Base-by-base conservation (phyloP, 768 basidiomycete genomes). In the Collybia nuda region DNA sequence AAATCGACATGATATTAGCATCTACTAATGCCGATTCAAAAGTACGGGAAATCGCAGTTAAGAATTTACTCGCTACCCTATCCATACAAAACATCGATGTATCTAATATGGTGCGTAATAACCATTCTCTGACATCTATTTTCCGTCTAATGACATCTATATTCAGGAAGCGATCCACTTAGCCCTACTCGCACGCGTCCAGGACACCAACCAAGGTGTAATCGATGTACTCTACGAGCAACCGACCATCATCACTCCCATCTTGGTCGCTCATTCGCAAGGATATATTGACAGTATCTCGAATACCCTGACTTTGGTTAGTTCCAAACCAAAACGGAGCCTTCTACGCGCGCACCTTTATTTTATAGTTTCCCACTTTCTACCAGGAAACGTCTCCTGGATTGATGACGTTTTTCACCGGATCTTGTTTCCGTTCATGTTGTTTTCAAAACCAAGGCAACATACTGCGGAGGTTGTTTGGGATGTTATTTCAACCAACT, bases 401-500 rank as follows among this genome's bases (percentile, higher is more conserved):
- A 50, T 62, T 53, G 70, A 66, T 21, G 63, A 68, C 23, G 63
- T 78, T 21, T 80, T 82, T 53, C 70, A 80, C 53, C 67, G 71
- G 26, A 62, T 85, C 1, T 66, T 95, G 47, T 88, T 92, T 61
- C 88, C 92, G 0, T 81, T 82, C 60, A 68, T 95, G 39, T 64
- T 95, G 14, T 86, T 81, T 57, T 86, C 89, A 6, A 91, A 88
- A 60, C 67, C 86, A 2, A 77, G 85, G 44, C 79, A 85, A 53
- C 85, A 82, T 61, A 86, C 81, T 0, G 76, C 82, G 0, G 75
- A 80, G 18, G 62, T 76, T n/a, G 80, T 84, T 0, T 95, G 93
- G 93, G 84, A 84, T 48, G 66, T 79, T n/a, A 62, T 93, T 50
- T 19, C 54, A 8, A 55, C 51, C 40, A 40, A 7, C 17, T 14